Conservation (phyloP, 805 yeast genomes). For the Hanseniaspora opuntiae region DNA sequence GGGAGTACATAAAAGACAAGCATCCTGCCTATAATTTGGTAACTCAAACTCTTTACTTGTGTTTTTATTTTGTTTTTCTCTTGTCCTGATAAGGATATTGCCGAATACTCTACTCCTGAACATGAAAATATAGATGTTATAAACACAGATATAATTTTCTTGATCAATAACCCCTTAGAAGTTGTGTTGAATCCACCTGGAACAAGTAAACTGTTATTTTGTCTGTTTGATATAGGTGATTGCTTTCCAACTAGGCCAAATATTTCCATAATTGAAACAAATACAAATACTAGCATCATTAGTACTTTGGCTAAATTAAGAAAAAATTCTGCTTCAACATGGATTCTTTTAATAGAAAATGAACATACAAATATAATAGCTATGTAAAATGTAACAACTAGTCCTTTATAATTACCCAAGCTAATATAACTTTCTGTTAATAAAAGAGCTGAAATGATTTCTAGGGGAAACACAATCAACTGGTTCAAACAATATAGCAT, state of each 20-base stretch:
- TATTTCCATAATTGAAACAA: conserved; percentile 35
- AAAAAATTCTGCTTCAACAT: conserved; percentile 41
- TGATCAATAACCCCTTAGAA: conserved; percentile 29
- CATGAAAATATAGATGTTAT: conserved; percentile 64
- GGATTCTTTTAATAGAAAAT: conserved; percentile 38
- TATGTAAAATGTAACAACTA: conserved; percentile 20
- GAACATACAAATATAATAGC: conserved; percentile 33
- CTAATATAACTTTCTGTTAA: conserved; percentile 36
- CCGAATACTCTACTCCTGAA: conserved; percentile 56
- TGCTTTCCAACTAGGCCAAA: conserved; percentile 34
- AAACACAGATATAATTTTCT: conserved; percentile 51
- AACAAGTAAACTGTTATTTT: conserved; percentile 23
- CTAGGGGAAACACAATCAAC: conserved; percentile 42
- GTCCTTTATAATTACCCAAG: conserved; percentile 19
- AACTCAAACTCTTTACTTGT: not conserved
- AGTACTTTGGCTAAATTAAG: conserved; percentile 34
- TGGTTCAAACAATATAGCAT: conserved; percentile 46
- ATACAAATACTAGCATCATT: conserved; percentile 35
- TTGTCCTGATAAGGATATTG: conserved; percentile 62
- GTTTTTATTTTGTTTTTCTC: conserved; percentile 31
- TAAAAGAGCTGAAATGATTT: conserved; percentile 42
- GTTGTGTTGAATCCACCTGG: conserved; percentile 39
- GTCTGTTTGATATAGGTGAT: conserved; percentile 16
- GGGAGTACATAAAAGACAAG: conserved; percentile 17
- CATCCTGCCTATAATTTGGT: conserved; percentile 7